Evolutionary conservation across 208 protist genomes (phyloP), one percentile per base, ranked within the genome.

Genomic region (Tetramitus jugosus): DNA sequence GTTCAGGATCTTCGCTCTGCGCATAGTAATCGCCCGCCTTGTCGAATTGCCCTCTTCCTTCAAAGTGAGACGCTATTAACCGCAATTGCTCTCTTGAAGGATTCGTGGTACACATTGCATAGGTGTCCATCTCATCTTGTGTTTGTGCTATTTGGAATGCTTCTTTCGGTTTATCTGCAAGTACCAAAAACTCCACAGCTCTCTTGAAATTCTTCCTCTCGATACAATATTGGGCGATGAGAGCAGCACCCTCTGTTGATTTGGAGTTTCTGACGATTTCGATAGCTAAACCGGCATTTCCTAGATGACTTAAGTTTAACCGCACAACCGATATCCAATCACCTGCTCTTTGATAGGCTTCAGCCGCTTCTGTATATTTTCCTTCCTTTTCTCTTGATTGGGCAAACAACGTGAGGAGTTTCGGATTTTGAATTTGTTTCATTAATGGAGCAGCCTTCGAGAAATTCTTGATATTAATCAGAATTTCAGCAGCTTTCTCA

Each of bases 101-200:
- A 35, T 72, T 79, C 33, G 92, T 84, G 79, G 94, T 83, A 26
- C 88, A 87, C 62, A 79, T 91, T 69, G 93, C 90, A 68, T 90
- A 92, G 71, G 87, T 86, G 76, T 86, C 86, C 87, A 96, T 91
- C 81, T 87, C 89, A 79, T 93, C 79, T 42, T 92, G 85, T 77
- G 86, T 76, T 80, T 91, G 90, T 1, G 96, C 95, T 65, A 98
- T 82, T 75, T 94, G 88, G 80, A 97, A 97, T 37, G 94, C 96
- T 65, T 97, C 92, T 14, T 86, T 76, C 35, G 86, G 89, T 35
- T 88, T 86, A 79, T 95, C 93, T 17, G 94, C 91, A n/a, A 97
- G 81, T 40, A 98, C 84, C 37, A 98, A 87, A 81, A 98, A 98
- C 88, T 98, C 94, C 46, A 98, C 93, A 13, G 95, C 92, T 2